Percentiles rank a stretch among this genome's conserved stretches.
phyloP scores from a whole-genome alignment of 2,329 filamentous ascomycete genomes.

The Simplicillium sp. region DNA sequence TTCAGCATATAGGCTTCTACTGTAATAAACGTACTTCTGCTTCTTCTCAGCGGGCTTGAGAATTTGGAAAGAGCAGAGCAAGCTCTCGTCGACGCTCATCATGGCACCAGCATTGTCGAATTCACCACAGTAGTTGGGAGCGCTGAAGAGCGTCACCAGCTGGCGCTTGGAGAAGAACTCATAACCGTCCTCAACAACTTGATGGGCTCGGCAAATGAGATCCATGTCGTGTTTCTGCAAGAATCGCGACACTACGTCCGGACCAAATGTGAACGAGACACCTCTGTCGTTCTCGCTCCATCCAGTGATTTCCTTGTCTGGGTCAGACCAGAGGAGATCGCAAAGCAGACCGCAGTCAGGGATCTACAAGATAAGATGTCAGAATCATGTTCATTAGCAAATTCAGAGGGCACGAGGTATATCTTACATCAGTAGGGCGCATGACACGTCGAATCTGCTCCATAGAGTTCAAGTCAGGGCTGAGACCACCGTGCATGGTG shows the following conservation, averaged over 20 bases:
- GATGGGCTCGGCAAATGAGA: slow-evolving; percentile 94
- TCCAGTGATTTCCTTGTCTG: slow-evolving; percentile 97
- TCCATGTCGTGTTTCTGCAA: slow-evolving; percentile 99
- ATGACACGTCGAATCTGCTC: slow-evolving; percentile 98
- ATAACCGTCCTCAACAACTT: slow-evolving; percentile 98
- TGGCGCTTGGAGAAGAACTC: slow-evolving; percentile 99
- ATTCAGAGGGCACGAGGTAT: slow-evolving; percentile 11
- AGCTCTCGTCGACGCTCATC: slow-evolving; percentile 99
- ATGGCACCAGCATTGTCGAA: slow-evolving; percentile 99
- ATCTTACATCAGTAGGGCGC: slow-evolving; percentile 93
- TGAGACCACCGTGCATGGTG: slow-evolving; percentile 97
- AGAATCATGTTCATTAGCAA: slow-evolving; percentile 1
- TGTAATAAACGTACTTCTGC: slow-evolving; percentile 84
- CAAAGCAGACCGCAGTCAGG: slow-evolving; percentile 95
- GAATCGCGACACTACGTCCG: slow-evolving; percentile 94
- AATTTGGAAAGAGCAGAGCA: slow-evolving; percentile 99
- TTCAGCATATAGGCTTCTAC: slow-evolving; percentile 6
- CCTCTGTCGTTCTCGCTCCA: slow-evolving; percentile 99
- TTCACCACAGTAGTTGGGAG: slow-evolving; percentile 98
- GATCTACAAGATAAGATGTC: slow-evolving; percentile 51
- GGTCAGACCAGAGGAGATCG: slow-evolving; percentile 97
- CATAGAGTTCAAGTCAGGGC: slow-evolving; percentile 97
- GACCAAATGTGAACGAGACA: slow-evolving; percentile 97
- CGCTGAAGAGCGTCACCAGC: slow-evolving; percentile 93
- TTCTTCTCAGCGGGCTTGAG: slow-evolving; percentile 99